Percentiles rank a stretch among this genome's conserved stretches.
Conservation (phyloP, 331 rosid species). For the Stylosanthes scabra region DNA sequence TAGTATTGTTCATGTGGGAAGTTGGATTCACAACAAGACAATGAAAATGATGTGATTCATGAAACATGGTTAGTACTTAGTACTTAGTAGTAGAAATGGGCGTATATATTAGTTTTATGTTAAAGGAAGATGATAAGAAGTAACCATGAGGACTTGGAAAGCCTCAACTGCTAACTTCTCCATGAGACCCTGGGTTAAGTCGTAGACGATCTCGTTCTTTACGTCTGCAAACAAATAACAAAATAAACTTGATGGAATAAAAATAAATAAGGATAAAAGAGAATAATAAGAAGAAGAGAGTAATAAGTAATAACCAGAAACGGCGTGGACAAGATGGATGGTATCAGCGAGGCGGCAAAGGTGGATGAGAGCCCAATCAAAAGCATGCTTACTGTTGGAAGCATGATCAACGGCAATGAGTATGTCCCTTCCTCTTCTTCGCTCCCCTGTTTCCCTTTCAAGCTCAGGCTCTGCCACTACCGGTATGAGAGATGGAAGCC, state of each 20-base stretch:
- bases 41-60: not conserved
- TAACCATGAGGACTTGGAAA: conserved; percentile 69
- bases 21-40: not conserved
- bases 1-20: too few species aligned
- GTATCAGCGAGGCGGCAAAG: conserved; percentile 82
- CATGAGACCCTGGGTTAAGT: conserved; percentile 68
- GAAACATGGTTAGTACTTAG: not conserved
- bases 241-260: not conserved
- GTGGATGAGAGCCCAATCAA: conserved; percentile 89
- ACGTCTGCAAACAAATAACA: conserved; percentile 45
- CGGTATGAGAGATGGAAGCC: conserved; percentile 57
- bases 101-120: not conserved
- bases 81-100: not conserved
- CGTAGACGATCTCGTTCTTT: conserved; percentile 65
- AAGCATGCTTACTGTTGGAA: conserved; percentile 77
- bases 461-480: conserved; percentile 59
- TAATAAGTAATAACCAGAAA: conserved; percentile 57
- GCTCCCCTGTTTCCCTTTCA: conserved; percentile 72
- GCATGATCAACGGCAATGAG: conserved; percentile 84
- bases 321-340: conserved; percentile 78
- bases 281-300: not conserved
- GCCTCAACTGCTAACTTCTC: conserved; percentile 87
- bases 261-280: not conserved
- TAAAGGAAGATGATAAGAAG: not conserved
- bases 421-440: conserved; percentile 79